A percentile compares a stretch with the other conserved stretches of the same genome.
These are phyloP conservation scores for Cyclospora cayetanensis DNA, from an alignment of 169 alveolate species.

Conservation along the genomic window DNA sequence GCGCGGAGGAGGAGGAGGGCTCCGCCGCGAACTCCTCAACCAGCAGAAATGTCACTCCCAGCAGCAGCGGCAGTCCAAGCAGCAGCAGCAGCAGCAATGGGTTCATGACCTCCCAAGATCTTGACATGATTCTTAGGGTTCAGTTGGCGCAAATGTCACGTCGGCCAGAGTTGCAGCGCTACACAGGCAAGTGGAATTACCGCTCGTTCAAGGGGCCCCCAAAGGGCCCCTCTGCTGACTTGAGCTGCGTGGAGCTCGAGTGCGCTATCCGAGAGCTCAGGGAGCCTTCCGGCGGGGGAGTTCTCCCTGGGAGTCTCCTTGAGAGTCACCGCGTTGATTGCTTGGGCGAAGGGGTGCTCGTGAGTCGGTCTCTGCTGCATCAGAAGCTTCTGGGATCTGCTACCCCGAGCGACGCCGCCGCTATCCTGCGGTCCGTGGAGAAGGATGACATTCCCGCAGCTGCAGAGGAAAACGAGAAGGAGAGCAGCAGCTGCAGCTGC, in stretches of 20 bases:
- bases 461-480: neutral
- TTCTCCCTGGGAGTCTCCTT: neutral
- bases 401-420: slow-evolving; percentile 3
- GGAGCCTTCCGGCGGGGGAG: neutral
- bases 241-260: neutral
- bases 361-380: slow-evolving; percentile 15
- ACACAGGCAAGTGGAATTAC: slow-evolving; percentile 58
- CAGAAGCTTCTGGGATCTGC: slow-evolving; percentile 48
- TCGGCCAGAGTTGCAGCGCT: slow-evolving; percentile 61
- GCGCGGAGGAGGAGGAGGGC: neutral
- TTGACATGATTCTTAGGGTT: slow-evolving; percentile 43
- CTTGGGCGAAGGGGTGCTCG: neutral
- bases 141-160: slow-evolving; percentile 57
- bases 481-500: slow-evolving; percentile 12
- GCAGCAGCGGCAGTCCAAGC: slow-evolving; percentile 16
- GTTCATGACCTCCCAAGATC: slow-evolving; percentile 61
- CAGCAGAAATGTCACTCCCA: neutral
- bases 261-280: neutral
- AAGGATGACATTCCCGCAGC: neutral
- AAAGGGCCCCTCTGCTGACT: neutral
- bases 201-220: neutral
- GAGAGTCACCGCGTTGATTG: neutral
- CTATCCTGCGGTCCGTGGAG: neutral
- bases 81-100: slow-evolving; percentile 43
- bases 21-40: neutral